A percentile compares a stretch with the other conserved stretches of the same genome.
These are phyloP conservation scores for Echium plantagineum DNA, from an alignment of 257 asterid genomes.

Conservation along the genomic window DNA sequence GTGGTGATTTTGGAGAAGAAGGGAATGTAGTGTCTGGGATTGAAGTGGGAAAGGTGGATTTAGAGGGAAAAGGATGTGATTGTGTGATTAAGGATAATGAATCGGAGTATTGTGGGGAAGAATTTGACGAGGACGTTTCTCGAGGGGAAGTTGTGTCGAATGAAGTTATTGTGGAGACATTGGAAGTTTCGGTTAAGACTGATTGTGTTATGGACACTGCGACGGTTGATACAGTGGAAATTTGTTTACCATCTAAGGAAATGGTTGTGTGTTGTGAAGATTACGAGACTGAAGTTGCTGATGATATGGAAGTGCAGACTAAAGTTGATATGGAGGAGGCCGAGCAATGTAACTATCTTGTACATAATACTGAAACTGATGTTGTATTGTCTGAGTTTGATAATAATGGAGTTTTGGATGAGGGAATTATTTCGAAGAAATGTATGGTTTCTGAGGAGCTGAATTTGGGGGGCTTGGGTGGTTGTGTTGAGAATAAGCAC, in stretches of 20 bases:
- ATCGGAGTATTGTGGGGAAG: neutral
- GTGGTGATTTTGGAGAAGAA: too few relatives aligned
- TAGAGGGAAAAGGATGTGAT: neutral
- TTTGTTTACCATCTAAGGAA: too few relatives aligned
- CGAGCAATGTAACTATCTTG: neutral
- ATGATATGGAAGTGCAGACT: too few relatives aligned
- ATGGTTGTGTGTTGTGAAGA: too few relatives aligned
- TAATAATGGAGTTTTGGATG: neutral
- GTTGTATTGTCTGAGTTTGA: neutral
- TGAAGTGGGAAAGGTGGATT: too few relatives aligned
- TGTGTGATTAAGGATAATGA: neutral
- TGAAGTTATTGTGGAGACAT: neutral
- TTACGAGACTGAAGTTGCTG: too few relatives aligned
- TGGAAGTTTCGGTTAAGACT: neutral
- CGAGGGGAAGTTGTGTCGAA: neutral
- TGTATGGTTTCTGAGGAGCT: slow-evolving; percentile 11
- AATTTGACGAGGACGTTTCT: too few relatives aligned
- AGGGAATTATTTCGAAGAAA: slow-evolving; percentile 6
- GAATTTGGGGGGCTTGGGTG: neutral
- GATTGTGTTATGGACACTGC: neutral
- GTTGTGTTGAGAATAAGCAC: neutral
- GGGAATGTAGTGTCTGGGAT: too few relatives aligned
- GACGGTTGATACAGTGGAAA: too few relatives aligned
- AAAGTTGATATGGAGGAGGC: too few relatives aligned
- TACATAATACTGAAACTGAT: neutral